Percentiles rank a stretch among this genome's conserved stretches.
Evolutionary conservation across 495 filamentous ascomycete genomes (phyloP).

Genomic region (Penicillium soppii): DNA sequence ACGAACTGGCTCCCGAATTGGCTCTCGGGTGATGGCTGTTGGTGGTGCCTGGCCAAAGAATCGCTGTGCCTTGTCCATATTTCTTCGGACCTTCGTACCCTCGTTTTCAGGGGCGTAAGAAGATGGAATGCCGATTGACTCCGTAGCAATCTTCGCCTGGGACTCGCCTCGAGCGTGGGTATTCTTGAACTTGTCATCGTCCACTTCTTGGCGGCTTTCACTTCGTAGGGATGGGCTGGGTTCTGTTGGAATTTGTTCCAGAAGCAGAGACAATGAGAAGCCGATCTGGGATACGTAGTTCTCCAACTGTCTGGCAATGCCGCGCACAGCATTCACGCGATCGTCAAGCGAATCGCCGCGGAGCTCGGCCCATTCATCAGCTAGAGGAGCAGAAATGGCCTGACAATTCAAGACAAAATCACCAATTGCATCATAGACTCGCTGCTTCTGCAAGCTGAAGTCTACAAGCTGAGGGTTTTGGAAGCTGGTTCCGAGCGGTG

Average conservation of each 20-base stretch:
- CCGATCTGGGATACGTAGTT: conserved; percentile 82
- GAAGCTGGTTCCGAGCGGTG: conserved; percentile 66
- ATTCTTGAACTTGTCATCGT: conserved; percentile 26
- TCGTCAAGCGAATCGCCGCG: conserved; percentile 92
- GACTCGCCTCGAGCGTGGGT: conserved; percentile 36
- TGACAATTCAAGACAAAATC: conserved; percentile 87
- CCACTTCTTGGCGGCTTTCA: conserved; percentile 39
- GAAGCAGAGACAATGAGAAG: conserved; percentile 82
- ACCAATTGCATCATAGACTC: conserved; percentile 85
- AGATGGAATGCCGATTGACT: conserved; percentile 59
- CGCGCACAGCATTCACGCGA: conserved; percentile 72
- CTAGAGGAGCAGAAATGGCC: conserved; percentile 80
- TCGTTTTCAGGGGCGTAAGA: conserved; percentile 61
- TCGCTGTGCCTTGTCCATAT: conserved; percentile 79
- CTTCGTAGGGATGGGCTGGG: conserved; percentile 24
- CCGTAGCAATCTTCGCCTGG: conserved; percentile 27
- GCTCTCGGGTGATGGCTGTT: conserved; percentile 45
- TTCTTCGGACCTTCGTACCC: conserved; percentile 56
- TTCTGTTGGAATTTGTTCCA: conserved; percentile 66
- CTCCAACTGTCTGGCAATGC: conserved; percentile 76
- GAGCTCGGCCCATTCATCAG: conserved; percentile 91
- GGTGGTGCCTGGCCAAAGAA: conserved; percentile 87
- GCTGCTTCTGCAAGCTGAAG: conserved; percentile 86
- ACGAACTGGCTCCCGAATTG: conserved; percentile 44
- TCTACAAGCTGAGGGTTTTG: conserved; percentile 85